phyloP scores from a whole-genome alignment of 352 stramenopile species.

The Thalassiosira mediterranea region DNA sequence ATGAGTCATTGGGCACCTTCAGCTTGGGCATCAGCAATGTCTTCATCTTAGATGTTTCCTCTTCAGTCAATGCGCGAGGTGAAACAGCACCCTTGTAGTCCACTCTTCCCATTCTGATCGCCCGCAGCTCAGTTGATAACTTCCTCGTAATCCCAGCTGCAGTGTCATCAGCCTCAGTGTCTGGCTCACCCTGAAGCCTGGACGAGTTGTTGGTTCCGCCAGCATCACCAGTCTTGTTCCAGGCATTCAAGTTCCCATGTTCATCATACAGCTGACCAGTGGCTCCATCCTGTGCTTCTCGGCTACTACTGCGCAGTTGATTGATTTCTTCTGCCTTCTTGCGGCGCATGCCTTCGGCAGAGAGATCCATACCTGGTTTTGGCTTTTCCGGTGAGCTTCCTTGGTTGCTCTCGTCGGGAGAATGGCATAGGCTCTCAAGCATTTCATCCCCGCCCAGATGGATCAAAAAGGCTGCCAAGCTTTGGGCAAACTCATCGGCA shows the following conservation, averaged over 20 bases:
- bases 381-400: background rate
- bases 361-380: background rate
- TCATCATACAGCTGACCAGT: background rate
- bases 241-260: background rate
- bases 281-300: background rate
- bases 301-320: background rate
- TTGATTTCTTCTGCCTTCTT: constrained; percentile 8
- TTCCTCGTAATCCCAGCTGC: constrained; percentile 6
- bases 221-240: background rate
- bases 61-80: background rate
- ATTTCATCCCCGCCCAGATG: background rate
- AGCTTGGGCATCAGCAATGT: background rate
- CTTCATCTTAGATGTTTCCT: background rate
- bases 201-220: background rate
- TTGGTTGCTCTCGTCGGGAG: no score
- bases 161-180: no score
- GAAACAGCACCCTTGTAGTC: constrained; percentile 6
- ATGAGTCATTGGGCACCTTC: constrained; percentile 6
- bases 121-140: background rate
- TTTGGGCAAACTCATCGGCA: background rate
- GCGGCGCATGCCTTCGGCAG: constrained; percentile 3
- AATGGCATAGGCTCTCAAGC: no score
- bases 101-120: constrained; percentile 1
- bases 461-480: background rate
- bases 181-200: no score